Percentiles rank a stretch among this genome's conserved stretches.
phyloP scores from a whole-genome alignment of 106 monocot species.

The Gastrodia elata region DNA sequence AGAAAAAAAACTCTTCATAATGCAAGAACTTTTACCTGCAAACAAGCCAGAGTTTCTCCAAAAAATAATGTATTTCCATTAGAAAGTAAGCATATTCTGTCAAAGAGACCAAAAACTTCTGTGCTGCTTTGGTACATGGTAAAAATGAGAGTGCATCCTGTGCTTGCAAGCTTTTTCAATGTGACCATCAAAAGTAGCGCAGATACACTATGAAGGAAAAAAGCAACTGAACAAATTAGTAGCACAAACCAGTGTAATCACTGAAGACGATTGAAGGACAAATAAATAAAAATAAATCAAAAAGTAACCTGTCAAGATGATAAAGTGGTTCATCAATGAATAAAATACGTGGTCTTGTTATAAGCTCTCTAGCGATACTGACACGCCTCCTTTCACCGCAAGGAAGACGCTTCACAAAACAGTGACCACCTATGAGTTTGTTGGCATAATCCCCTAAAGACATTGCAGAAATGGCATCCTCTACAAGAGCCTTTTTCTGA shows the following conservation, averaged over 20 bases:
- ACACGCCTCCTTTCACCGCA: conserved; percentile 76
- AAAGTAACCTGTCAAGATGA: conserved; percentile 76
- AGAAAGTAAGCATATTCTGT: conserved; percentile 96
- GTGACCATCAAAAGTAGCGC: conserved; percentile 95
- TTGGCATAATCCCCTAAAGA: conserved; percentile 80
- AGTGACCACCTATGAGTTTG: conserved; percentile 84
- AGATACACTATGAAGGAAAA: conserved; percentile 63
- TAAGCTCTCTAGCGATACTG: conserved; percentile 91
- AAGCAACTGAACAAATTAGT: not conserved
- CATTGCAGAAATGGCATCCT: conserved; percentile 87
- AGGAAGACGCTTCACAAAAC: conserved; percentile 73
- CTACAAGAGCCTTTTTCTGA: conserved; percentile 63
- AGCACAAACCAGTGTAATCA: not conserved
- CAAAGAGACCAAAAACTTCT: conserved; percentile 98
- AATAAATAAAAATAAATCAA: not conserved
- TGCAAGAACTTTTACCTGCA: conserved; percentile 48
- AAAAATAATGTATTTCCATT: conserved; percentile 99
- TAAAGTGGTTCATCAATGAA: conserved; percentile 99
- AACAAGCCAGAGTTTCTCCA: conserved; percentile 88
- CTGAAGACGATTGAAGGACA: not conserved
- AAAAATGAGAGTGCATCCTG: conserved; percentile 91
- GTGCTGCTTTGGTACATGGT: conserved; percentile 99
- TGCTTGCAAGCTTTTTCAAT: conserved; percentile 93
- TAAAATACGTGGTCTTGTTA: conserved; percentile 72
- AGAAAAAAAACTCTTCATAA: not conserved